Percentiles rank a stretch among this genome's conserved stretches.
phyloP scores from a whole-genome alignment of 2,329 filamentous ascomycete genomes.

The Trichoderma cornu-damae region DNA sequence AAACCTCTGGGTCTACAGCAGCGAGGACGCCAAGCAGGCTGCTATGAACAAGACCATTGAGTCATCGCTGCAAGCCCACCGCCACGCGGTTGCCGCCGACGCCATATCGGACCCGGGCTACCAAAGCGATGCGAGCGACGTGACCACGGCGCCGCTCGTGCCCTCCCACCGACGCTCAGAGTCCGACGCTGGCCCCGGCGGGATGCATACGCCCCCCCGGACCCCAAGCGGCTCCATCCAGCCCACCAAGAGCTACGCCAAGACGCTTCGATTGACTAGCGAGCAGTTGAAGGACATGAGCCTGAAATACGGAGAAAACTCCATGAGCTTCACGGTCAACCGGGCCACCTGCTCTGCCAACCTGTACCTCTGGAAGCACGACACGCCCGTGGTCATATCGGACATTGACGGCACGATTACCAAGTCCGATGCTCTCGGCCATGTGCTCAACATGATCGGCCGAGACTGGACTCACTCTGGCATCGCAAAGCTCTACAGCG shows the following conservation, averaged over 20 bases:
- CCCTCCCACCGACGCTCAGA: slow-evolving; percentile 59
- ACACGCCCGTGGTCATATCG: slow-evolving; percentile 91
- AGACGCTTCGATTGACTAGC: slow-evolving; percentile 90
- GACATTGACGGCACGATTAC: slow-evolving; percentile 99
- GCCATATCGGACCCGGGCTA: slow-evolving; percentile 90
- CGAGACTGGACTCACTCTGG: slow-evolving; percentile 97
- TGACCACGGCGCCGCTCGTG: slow-evolving; percentile 43
- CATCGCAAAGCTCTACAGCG: slow-evolving; percentile 94
- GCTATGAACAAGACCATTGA: slow-evolving; percentile 64
- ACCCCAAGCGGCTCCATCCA: slow-evolving; percentile 61
- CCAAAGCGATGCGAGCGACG: slow-evolving; percentile 77
- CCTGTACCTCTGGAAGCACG: slow-evolving; percentile 91
- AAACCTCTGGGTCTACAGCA: slow-evolving; percentile 99
- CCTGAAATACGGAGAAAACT: slow-evolving; percentile 79
- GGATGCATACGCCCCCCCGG: slow-evolving; percentile 59
- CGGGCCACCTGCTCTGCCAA: slow-evolving; percentile 83
- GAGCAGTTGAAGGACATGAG: slow-evolving; percentile 86
- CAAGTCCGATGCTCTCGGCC: slow-evolving; percentile 90
- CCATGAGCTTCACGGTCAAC: slow-evolving; percentile 95
- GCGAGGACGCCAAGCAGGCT: slow-evolving; percentile 88
- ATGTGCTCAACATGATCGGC: slow-evolving; percentile 93
- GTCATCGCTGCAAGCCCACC: slow-evolving; percentile 42
- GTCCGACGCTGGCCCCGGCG: slow-evolving; percentile 54
- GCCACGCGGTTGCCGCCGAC: slow-evolving; percentile 60
- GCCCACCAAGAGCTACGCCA: slow-evolving; percentile 86